Base-by-base conservation (phyloP, 1,284 basidiomycete genomes). In the Ceraceosorus guamensis region DNA sequence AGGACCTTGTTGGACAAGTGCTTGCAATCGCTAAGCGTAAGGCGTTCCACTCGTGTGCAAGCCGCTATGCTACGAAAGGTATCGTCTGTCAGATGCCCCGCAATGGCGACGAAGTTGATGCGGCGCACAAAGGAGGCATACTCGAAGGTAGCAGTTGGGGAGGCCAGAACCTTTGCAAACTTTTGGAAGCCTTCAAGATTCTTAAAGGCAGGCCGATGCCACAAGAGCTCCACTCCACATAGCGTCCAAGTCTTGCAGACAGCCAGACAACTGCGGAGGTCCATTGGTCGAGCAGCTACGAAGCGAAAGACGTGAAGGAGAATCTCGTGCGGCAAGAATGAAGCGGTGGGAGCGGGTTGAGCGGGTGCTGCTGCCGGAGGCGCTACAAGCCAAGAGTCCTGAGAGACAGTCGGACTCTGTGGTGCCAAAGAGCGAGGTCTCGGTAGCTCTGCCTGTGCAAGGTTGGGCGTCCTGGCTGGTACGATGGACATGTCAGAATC, bases 171-270 rank as follows among this genome's bases (percentile, higher is more conserved):
- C 45, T 71, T 63, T 16, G 69, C 66, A 48, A 75, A 50, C 50
- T 87, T 87, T 75, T 85, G 82, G 51, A 93, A 82, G 46, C 86
- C 86, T 51, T 82, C 80, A 57, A 85, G 81, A 60, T 83, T 83
- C 55, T 83, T 81, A 73, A 93, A 85, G 54, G 82, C 81, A 14
- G 93, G 92, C 67, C 89, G 87, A 77, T 92, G 87, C 93, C 93
- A 99, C 18, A 98, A 82, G 16, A 97, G 82, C 76, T 96, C 91
- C 53, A 93, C 91, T 6, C 90, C 86, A 77, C 91, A 93, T 70
- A 92, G 85, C 79, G 91, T 96, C 92, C 95, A 98, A 11, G 85
- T 82, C 56, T 89, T 85, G 39, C 87, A 91, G 35, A 97, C 92
- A 55, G 87, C 83, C 43, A 76, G 55, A 46, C 69, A 74, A 45